Conservation (phyloP, 139 green algal genomes). For the Chlorella sp. region DNA sequence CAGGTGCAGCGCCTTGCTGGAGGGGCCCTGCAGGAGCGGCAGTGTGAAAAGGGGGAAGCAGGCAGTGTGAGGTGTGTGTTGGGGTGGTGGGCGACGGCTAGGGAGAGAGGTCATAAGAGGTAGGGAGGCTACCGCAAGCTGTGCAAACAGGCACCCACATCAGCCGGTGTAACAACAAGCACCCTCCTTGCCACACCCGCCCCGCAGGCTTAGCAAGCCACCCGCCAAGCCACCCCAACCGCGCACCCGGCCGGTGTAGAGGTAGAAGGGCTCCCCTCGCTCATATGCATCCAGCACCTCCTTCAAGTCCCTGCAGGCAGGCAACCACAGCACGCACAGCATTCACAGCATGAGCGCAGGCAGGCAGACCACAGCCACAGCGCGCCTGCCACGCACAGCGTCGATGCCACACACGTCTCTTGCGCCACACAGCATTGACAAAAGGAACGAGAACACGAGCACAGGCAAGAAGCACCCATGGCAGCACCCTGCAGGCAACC, state of each 20-base stretch:
- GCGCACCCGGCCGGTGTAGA: constrained; percentile 93
- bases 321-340: neutral
- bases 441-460: too few relatives aligned
- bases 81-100: neutral
- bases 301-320: constrained; percentile 73
- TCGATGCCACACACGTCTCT: too few relatives aligned
- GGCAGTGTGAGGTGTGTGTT: too few relatives aligned
- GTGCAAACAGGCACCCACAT: neutral
- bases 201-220: neutral
- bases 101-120: too few relatives aligned
- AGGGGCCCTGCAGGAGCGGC: constrained; percentile 78
- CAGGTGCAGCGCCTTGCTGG: constrained; percentile 96
- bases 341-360: neutral
- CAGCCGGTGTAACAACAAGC: neutral
- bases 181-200: neutral
- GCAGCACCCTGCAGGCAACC: too few relatives aligned
- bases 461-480: too few relatives aligned
- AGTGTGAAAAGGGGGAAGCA: neutral
- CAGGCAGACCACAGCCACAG: too few relatives aligned
- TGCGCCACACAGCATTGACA: too few relatives aligned
- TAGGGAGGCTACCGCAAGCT: too few relatives aligned
- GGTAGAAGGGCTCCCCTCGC: constrained; percentile 93
- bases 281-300: constrained; percentile 94
- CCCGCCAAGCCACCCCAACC: neutral
- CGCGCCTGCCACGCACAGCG: too few relatives aligned